Base-by-base conservation (phyloP, 2,329 filamentous ascomycete genomes). In the Calonectria hawksworthii region DNA sequence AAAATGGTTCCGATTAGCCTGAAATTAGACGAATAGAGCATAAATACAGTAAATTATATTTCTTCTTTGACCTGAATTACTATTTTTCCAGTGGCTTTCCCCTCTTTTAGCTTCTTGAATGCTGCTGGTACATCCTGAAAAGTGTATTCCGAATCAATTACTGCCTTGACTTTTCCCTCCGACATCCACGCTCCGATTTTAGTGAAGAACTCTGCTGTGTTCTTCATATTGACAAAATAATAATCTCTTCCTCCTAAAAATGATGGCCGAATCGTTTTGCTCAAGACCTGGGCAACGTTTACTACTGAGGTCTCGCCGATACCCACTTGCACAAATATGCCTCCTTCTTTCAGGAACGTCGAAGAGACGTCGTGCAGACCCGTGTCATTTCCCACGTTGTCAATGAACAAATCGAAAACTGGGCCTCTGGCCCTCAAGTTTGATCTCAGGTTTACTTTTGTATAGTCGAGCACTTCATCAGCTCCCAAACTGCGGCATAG, bases 401-500 rank as follows among this genome's bases (percentile, higher is more conserved):
- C 71, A 30, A 73, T 56, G 10, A 69, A 28, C 5, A 73, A 26
- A 64, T 69, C 65, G 26, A 65, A 68, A 21, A 64, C 26, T 14
- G 44, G 50, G 2, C 47, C 66, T 54, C 56, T 47, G 13, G 30
- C 36, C 47, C 65, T 69, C 51, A 73, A 26, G 9, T 44, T 32
- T 18, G 65, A 34, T n/a, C 64, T 44, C 13, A 73, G 2, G 8
- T 69, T 44, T 9, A 26, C n/a, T 26, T 64, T 64, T 28, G 56
- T 73, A 21, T 73, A 73, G 50, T 73, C 65, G n/a, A 73, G 4
- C 7, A 73, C 71, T 18, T 73, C 65, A 21, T 73, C 71, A 6
- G 65, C 65, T 21, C 71, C 86, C 8, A 87, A 80, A 0, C 61
- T 36, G 10, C 69, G 76, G 52, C 85, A 82, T 18, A 86, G 81